phyloP scores from a whole-genome alignment of 345 rosid genomes.

The Boechera stricta region DNA sequence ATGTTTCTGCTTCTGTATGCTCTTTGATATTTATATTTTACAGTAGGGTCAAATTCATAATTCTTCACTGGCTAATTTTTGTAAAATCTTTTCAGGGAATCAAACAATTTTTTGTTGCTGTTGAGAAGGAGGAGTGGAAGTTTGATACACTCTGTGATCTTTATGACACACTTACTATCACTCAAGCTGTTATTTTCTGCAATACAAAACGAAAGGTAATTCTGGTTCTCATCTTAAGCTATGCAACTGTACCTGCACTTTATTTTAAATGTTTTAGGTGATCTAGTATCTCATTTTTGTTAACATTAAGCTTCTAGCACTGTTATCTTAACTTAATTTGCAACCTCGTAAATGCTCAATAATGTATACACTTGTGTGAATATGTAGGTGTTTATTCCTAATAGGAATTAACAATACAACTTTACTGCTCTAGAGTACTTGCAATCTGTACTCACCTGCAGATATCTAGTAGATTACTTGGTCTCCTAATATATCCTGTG shows the following conservation, averaged over 20 bases:
- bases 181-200: constrained; percentile 98
- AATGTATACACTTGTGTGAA: background rate
- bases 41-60: constrained; percentile 1
- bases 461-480: constrained; percentile 8
- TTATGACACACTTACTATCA: constrained; percentile 92
- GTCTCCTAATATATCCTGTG: background rate
- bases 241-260: background rate
- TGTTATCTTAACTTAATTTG: constrained; percentile 20
- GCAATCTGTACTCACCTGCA: constrained; percentile 11
- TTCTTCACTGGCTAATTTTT: constrained; percentile 11
- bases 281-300: constrained; percentile 13
- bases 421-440: background rate
- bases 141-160: constrained; percentile 96
- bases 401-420: background rate
- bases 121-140: constrained; percentile 98
- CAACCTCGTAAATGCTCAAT: background rate
- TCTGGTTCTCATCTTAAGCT: constrained; percentile 6
- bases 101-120: constrained; percentile 93
- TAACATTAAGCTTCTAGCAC: background rate
- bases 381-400: background rate
- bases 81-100: constrained; percentile 65
- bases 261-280: constrained; percentile 45
- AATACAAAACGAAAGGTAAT: constrained; percentile 93
- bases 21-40: background rate
- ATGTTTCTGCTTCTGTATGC: constrained; percentile 33